phyloP scores from a whole-genome alignment of 2,329 filamentous ascomycete genomes.

The Sarocladiaceae sp. region DNA sequence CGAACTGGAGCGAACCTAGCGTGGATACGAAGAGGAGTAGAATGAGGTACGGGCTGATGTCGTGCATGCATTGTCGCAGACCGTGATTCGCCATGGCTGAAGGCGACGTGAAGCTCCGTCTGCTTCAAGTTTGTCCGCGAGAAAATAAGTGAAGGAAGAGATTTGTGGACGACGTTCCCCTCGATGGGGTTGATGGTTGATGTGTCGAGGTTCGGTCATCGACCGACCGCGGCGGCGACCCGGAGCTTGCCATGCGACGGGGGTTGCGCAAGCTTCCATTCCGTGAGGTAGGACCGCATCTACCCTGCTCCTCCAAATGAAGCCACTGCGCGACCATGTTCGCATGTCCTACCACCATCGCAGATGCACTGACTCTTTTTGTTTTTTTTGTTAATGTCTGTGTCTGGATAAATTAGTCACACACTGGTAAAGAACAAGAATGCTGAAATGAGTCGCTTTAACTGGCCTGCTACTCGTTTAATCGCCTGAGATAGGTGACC shows the following conservation, averaged over 20 bases:
- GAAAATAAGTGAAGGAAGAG: not conserved
- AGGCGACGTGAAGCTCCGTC: not conserved
- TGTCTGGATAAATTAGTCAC: too few species aligned
- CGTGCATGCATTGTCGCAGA: conserved; percentile 18
- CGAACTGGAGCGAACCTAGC: conserved; percentile 87
- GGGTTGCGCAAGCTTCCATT: too few species aligned
- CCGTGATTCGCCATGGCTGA: conserved; percentile 1
- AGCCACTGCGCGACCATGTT: not conserved
- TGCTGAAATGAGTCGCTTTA: too few species aligned
- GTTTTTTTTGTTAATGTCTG: too few species aligned
- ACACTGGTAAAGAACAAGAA: too few species aligned
- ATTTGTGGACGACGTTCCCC: not conserved
- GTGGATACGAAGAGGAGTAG: conserved; percentile 73
- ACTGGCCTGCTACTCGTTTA: too few species aligned
- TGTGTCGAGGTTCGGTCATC: not conserved
- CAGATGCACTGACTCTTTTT: too few species aligned
- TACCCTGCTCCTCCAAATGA: not conserved
- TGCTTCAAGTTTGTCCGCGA: not conserved
- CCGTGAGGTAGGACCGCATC: too few species aligned
- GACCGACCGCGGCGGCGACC: not conserved
- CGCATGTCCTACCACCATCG: too few species aligned
- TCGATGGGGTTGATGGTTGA: not conserved
- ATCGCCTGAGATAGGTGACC: too few species aligned
- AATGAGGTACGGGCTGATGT: conserved; percentile 72
- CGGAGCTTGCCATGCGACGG: not conserved